Percentiles rank a stretch among this genome's conserved stretches.
These are phyloP conservation scores for Calonectria montana DNA, from an alignment of 2,329 filamentous ascomycete genomes.

Conservation along the genomic window DNA sequence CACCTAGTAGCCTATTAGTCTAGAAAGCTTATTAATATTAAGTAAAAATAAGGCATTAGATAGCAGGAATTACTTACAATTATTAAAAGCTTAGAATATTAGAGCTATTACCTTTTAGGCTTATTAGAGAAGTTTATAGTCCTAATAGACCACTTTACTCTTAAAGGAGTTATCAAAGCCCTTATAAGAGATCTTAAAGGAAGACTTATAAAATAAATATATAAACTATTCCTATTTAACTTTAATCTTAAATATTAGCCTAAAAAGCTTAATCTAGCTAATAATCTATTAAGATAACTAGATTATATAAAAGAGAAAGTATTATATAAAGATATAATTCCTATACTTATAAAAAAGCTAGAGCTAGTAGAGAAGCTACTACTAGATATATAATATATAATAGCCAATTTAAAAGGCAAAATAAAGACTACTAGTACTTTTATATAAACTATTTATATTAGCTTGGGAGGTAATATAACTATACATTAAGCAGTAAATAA, in stretches of 20 bases:
- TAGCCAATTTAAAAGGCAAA: background rate
- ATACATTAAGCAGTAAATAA: too few relatives aligned
- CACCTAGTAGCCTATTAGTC: background rate
- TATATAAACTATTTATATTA: conserved; percentile 1
- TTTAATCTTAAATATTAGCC: background rate
- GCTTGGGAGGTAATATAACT: background rate
- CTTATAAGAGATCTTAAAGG: background rate
- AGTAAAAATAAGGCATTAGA: background rate
- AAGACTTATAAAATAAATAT: background rate
- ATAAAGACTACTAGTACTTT: background rate
- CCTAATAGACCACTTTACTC: background rate
- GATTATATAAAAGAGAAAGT: background rate
- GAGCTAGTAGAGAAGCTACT: background rate
- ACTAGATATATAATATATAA: background rate
- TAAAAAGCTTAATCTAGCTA: background rate
- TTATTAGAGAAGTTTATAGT: background rate
- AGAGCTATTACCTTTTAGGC: too few relatives aligned
- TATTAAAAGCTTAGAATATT: too few relatives aligned
- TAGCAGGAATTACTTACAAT: background rate
- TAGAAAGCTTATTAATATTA: background rate
- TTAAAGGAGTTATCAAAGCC: background rate
- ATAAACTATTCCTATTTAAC: background rate
- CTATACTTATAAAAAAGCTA: background rate
- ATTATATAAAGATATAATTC: background rate
- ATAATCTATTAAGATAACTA: background rate